Base-by-base conservation (phyloP, 805 yeast species). In the Sungouiella thailandica region DNA sequence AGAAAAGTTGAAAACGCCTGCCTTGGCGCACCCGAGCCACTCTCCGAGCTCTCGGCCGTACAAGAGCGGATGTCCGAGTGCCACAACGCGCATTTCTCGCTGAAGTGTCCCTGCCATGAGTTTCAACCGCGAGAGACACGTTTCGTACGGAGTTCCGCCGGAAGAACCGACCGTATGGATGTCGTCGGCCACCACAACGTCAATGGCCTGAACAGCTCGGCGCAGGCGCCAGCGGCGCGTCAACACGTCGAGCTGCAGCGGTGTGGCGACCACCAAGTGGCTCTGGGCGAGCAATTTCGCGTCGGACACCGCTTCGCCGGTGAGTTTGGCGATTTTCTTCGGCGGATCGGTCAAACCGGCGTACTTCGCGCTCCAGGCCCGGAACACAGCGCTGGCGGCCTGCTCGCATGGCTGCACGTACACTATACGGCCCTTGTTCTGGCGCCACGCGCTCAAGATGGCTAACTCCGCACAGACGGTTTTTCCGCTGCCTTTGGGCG, bases 211-310 rank as follows among this genome's bases (percentile, higher is more conserved):
- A 4, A 90, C 65, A 2, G 77, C 77, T 43, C 74, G 77, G 36
- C 94, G 68, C 43, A 79, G 83, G 45, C 80, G 80, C 97, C 97
- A 89, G 29, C 88, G 68, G 40, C 90, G 73, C 0, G 95, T 75
- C 1, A 88, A 48, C 4, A 64, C 44, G 40, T 85, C 89, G 65
- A 87, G 83, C 41, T 85, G 90, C 15, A 62, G 67, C 0, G 96
- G 95, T 0, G 97, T 87, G 4, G 86, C 76, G 10, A 90, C 56
- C 12, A 86, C 58, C 33, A 90, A 55, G 52, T 88, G 90, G 36
- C 77, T 73, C 19, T 64, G 61, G 1, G 78, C 77, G 5, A 88
- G 47, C 3, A 76, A 45, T 32, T 67, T 63, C 37, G 80, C 49
- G 49, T 88, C 93, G 1, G 57, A 47, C 1, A 70, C 41, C 3